Conservation (phyloP, 2,329 filamentous ascomycete species). For the Fusarium tjaetaba region DNA sequence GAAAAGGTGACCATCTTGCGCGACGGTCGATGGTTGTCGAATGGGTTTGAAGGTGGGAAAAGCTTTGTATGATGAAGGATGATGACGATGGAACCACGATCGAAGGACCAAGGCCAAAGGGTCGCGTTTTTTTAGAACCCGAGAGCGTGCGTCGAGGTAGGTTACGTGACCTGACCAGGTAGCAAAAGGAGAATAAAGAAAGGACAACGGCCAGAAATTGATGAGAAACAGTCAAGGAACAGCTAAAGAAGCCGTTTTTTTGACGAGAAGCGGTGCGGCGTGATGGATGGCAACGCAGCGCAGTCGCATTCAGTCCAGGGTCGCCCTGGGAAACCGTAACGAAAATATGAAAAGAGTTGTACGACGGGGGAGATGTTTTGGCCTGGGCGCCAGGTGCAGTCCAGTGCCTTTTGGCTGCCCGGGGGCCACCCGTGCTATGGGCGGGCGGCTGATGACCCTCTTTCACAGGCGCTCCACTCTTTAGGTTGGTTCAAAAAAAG, state of each 20-base stretch:
- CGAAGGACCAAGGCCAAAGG: conserved; percentile 18
- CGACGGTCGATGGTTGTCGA: conserved; percentile 6
- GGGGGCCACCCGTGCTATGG: conserved; percentile 31
- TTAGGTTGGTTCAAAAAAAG: conserved; percentile 28
- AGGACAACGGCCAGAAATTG: conserved; percentile 9
- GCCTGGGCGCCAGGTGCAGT: conserved; percentile 30
- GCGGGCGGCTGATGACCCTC: conserved; percentile 37
- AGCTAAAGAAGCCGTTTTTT: conserved; percentile 26
- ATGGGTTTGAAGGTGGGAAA: conserved; percentile 1
- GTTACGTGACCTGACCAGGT: conserved; percentile 12
- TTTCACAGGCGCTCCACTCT: conserved; percentile 11
- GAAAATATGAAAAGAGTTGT: conserved; percentile 42
- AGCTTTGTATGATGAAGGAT: conserved; percentile 15
- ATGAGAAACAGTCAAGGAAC: conserved; percentile 27
- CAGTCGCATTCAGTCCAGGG: conserved; percentile 43
- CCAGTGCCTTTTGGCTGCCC: not conserved
- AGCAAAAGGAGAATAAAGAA: conserved; percentile 17
- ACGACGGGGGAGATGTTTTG: conserved; percentile 39
- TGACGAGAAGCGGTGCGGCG: conserved; percentile 39
- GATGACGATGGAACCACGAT: conserved; percentile 21
- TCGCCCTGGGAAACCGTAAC: conserved; percentile 45
- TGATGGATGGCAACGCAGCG: conserved; percentile 45
- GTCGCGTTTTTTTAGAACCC: conserved; percentile 29
- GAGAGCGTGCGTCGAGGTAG: not conserved
- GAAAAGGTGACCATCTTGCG: conserved; percentile 53